These are phyloP conservation scores for Penicillium hesseltinei DNA, from an alignment of 2,329 filamentous ascomycete genomes.

Conservation along the genomic window DNA sequence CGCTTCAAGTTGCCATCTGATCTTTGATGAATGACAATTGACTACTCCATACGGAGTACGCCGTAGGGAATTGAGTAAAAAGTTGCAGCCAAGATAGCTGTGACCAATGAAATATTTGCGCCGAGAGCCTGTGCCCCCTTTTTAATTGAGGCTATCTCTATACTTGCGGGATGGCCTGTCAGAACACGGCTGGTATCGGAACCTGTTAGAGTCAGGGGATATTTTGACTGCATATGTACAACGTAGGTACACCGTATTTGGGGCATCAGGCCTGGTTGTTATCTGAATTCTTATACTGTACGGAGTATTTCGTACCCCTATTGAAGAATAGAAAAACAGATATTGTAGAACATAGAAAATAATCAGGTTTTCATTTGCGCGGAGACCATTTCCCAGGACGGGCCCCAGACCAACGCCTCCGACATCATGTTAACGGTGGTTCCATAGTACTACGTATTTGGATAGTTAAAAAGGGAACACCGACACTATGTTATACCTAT, in stretches of 20 bases:
- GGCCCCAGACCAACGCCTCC: neutral
- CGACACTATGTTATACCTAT: neutral
- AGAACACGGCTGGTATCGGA: neutral
- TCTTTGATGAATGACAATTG: neutral
- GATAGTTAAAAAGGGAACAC: neutral
- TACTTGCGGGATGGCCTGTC: slow-evolving; percentile 9
- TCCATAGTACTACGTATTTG: neutral
- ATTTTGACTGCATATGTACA: neutral
- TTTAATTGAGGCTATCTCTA: neutral
- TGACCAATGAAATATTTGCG: neutral
- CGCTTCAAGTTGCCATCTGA: slow-evolving; percentile 20
- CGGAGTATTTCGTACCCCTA: neutral
- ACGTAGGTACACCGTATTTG: neutral
- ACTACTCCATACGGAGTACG: neutral
- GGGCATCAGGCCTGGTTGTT: neutral
- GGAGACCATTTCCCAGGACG: neutral
- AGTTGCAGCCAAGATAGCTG: neutral
- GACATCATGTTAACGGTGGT: neutral
- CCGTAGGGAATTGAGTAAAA: neutral
- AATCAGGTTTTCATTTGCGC: neutral
- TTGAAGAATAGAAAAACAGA: neutral
- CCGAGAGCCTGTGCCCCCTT: neutral
- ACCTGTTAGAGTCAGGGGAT: neutral
- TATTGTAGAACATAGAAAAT: neutral
- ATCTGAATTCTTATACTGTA: neutral